These are phyloP conservation scores for Mortierella sp. DNA, from an alignment of 371 early-diverging fungal species.

Conservation along the genomic window DNA sequence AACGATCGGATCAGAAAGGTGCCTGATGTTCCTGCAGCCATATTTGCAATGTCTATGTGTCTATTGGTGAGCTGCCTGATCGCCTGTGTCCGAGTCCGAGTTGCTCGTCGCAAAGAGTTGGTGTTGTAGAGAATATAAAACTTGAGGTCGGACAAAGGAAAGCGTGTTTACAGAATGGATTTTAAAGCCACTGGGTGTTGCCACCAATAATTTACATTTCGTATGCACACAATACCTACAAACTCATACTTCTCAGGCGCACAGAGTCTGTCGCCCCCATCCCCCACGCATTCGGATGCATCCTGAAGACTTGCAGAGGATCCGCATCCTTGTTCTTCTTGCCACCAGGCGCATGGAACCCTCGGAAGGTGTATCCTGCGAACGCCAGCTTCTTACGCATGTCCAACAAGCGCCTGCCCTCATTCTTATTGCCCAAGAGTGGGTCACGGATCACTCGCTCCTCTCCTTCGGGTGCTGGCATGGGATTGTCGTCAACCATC, in stretches of 20 bases:
- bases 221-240: constrained; percentile 6
- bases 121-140: no score
- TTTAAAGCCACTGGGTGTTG: constrained; percentile 9
- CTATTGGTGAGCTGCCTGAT: neutral
- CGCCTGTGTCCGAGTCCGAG: neutral
- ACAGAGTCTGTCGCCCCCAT: constrained; percentile 53
- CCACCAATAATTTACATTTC: constrained; percentile 13
- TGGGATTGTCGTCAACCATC: constrained; percentile 64
- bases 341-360: constrained; percentile 55
- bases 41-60: neutral
- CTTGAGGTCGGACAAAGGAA: neutral
- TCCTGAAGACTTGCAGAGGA: constrained; percentile 29
- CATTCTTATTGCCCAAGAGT: constrained; percentile 52
- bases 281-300: constrained; percentile 40
- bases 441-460: constrained; percentile 54
- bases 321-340: constrained; percentile 40
- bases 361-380: constrained; percentile 69
- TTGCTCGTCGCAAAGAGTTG: no score
- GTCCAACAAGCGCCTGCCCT: constrained; percentile 59
- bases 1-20: constrained; percentile 1
- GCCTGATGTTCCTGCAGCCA: constrained; percentile 2
- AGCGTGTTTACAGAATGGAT: constrained; percentile 1
- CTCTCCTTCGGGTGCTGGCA: constrained; percentile 55
- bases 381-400: constrained; percentile 70
- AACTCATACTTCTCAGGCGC: constrained; percentile 50